phyloP scores from a whole-genome alignment of 169 alveolate genomes.

The Plasmodium gonderi region DNA sequence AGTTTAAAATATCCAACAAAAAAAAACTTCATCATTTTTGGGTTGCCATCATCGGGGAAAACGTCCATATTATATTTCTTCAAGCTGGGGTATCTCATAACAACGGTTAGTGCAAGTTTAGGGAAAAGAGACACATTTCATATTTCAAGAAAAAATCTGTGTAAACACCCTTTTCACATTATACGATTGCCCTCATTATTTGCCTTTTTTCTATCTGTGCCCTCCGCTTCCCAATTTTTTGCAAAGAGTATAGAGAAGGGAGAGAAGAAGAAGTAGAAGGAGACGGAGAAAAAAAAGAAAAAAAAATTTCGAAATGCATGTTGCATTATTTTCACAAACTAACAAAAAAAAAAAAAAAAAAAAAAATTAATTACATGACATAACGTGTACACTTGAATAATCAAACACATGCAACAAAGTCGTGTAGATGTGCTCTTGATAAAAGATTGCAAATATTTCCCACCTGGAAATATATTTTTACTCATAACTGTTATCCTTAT shows the following conservation, averaged over 20 bases:
- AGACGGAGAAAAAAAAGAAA: background rate
- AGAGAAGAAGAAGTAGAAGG: background rate
- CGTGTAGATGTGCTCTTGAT: background rate
- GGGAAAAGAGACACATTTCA: background rate
- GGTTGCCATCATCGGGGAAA: constrained; percentile 75
- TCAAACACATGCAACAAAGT: background rate
- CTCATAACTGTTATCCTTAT: background rate
- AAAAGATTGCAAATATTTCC: background rate
- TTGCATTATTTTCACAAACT: too few species aligned
- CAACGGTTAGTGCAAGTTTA: constrained; percentile 23
- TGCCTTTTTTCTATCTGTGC: too few species aligned
- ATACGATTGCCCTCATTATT: too few species aligned
- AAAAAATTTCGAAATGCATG: background rate
- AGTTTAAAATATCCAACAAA: constrained; percentile 29
- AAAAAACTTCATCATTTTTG: constrained; percentile 68
- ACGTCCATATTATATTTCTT: constrained; percentile 69
- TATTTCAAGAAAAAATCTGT: too few species aligned
- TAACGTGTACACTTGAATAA: background rate
- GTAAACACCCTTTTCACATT: background rate
- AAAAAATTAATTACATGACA: background rate
- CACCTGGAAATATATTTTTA: background rate
- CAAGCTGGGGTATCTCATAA: constrained; percentile 71
- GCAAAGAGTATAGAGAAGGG: background rate
- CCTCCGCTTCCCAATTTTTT: background rate
- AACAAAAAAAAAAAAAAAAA: background rate